These are phyloP conservation scores for Schizopora paradoxa DNA, from an alignment of 1,284 basidiomycete species.

Conservation along the genomic window DNA sequence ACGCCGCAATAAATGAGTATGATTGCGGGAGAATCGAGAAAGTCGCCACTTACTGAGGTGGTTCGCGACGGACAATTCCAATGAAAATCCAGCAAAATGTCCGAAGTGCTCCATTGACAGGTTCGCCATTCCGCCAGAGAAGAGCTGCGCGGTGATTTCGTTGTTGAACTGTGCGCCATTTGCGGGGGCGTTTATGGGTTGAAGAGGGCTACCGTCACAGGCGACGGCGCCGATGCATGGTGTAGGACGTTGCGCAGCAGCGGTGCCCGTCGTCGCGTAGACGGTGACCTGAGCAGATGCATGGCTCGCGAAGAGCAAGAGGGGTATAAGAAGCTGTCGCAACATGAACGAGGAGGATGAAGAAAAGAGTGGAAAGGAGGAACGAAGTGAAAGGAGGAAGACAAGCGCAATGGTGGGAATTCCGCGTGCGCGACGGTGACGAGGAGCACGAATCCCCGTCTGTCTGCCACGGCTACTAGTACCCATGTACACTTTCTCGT, in stretches of 20 bases:
- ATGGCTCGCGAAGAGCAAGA: not conserved
- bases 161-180: not conserved
- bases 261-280: conserved; percentile 10
- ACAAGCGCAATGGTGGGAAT: too few species aligned
- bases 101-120: conserved; percentile 25
- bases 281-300: conserved; percentile 9
- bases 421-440: too few species aligned
- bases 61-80: conserved; percentile 39
- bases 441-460: too few species aligned
- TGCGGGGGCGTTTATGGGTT: conserved; percentile 8
- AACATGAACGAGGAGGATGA: too few species aligned
- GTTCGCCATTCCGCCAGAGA: conserved; percentile 10
- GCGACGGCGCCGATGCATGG: conserved; percentile 15
- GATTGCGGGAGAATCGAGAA: not conserved
- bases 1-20: conserved; percentile 1
- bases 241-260: conserved; percentile 9
- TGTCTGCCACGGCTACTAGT: too few species aligned
- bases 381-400: too few species aligned
- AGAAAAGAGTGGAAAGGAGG: too few species aligned
- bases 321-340: too few species aligned
- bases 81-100: conserved; percentile 39
- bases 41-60: conserved; percentile 25
- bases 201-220: conserved; percentile 15
- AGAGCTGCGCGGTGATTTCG: conserved; percentile 5
- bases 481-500: too few species aligned